Evolutionary conservation across 2,329 filamentous ascomycete genomes (phyloP).

Genomic region (Bipolaris victoriae): DNA sequence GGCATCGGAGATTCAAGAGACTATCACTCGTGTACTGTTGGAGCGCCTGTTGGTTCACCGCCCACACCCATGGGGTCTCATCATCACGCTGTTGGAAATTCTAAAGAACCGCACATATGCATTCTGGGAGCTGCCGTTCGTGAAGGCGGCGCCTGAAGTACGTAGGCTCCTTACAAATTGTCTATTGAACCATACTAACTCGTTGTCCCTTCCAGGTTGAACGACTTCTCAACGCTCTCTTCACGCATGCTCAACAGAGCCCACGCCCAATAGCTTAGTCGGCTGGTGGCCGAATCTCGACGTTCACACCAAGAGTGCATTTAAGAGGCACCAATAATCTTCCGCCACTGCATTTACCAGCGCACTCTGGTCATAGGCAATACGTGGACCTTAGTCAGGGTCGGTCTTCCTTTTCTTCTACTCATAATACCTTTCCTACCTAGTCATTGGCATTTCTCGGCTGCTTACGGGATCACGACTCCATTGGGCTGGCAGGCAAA

Average conservation of each 20-base stretch:
- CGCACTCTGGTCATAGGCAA: constrained; percentile 32
- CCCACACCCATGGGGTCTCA: constrained; percentile 94
- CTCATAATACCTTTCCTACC: constrained; percentile 25
- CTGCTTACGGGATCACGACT: constrained; percentile 27
- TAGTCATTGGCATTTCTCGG: constrained; percentile 20
- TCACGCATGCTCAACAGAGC: constrained; percentile 56
- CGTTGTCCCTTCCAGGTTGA: constrained; percentile 48
- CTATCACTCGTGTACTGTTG: constrained; percentile 85
- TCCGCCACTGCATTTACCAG: constrained; percentile 45
- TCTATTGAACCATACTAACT: constrained; percentile 20
- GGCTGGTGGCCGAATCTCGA: constrained; percentile 7
- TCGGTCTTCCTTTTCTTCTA: constrained; percentile 21
- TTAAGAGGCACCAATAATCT: constrained; percentile 24
- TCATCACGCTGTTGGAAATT: constrained; percentile 86
- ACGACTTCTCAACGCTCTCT: constrained; percentile 54
- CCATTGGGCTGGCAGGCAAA: constrained; percentile 36
- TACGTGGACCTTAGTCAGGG: constrained; percentile 27
- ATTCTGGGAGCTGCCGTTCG: constrained; percentile 92
- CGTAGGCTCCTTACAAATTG: constrained; percentile 18
- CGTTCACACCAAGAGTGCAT: constrained; percentile 23
- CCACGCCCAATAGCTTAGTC: constrained; percentile 47
- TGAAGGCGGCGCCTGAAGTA: constrained; percentile 85
- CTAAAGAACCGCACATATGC: constrained; percentile 88
- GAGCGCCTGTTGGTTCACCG: constrained; percentile 88
- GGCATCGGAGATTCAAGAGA: constrained; percentile 83